Evolutionary conservation across 2,329 filamentous ascomycete genomes (phyloP), one percentile per base, ranked within the genome.

Genomic region (Colletotrichum tanaceti): DNA sequence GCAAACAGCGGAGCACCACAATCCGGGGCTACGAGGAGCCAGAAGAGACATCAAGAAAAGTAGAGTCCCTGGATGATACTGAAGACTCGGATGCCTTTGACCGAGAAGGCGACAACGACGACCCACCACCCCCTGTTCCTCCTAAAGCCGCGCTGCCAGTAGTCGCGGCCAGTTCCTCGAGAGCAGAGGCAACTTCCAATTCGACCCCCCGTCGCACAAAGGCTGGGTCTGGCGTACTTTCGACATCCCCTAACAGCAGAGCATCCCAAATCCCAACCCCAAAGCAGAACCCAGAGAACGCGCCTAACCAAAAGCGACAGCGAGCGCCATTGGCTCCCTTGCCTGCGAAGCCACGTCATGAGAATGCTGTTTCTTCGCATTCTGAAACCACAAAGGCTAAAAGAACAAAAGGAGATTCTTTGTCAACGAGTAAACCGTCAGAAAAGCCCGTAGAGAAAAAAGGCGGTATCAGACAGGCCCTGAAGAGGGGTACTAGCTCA

Each of bases 401-500:
- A 55, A 81, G 74, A 58, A 46, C 68, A 54, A 78, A 76, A 69
- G 49, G 68, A 10, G 71, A 79, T 3, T 66, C 74, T 62, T 60
- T 52, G 58, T 53, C 71, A 62, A 66, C 67, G 39, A 74, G 66
- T 53, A 75, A 64, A 47, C n/a, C 70, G 10, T 55, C 54, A 13
- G 62, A 67, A 2, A 79, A 75, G 32, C 32, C 72, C 0, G 58
- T 66, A 11, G 85, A 86, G 54, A 87, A 84, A 73, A 86, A 78
- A 68, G 73, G 76, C 1, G 77, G 83, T 1, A 75, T 89, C 49
- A 83, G 85, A 43, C 83, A 84, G 62, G 86, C 81, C 4, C 75
- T 89, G n/a, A 85, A 80, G 63, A 86, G 84, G 64, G 80, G 84
- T 2, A 78, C 83, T 7, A 79, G 79, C 24, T 81, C 84, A 43